phyloP scores from a whole-genome alignment of 1,284 basidiomycete species.

The Phylloboletellus chloephorus region DNA sequence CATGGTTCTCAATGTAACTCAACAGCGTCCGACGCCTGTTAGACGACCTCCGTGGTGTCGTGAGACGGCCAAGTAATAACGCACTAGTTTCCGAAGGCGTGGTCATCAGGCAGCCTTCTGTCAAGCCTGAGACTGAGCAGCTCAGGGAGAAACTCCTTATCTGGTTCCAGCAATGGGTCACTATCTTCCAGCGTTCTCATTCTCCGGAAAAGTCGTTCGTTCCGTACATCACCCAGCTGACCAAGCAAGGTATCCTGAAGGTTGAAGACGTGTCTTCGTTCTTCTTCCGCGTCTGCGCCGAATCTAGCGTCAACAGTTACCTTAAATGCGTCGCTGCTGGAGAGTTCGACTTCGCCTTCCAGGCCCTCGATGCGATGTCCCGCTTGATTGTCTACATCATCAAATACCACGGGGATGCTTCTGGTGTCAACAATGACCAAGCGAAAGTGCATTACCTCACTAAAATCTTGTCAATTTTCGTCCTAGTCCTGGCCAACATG shows the following conservation, averaged over 20 bases:
- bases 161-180: conserved; percentile 93
- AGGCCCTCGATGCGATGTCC: conserved; percentile 93
- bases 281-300: conserved; percentile 97
- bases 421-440: conserved; percentile 83
- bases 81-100: conserved; percentile 34
- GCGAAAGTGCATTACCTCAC: conserved; percentile 96
- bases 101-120: conserved; percentile 42
- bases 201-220: conserved; percentile 94
- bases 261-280: conserved; percentile 95
- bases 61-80: conserved; percentile 38
- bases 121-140: conserved; percentile 66
- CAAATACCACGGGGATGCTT: conserved; percentile 97
- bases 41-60: conserved; percentile 67
- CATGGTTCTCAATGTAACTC: conserved; percentile 9
- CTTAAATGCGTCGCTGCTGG: conserved; percentile 79
- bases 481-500: conserved; percentile 90
- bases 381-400: conserved; percentile 96
- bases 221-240: conserved; percentile 94
- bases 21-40: conserved; percentile 53
- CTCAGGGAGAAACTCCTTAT: conserved; percentile 65
- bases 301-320: conserved; percentile 91
- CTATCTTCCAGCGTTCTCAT: conserved; percentile 87
- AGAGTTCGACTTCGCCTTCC: conserved; percentile 77
- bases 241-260: conserved; percentile 94
- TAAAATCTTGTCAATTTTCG: conserved; percentile 96